A percentile compares a stretch with the other conserved stretches of the same genome.
phyloP scores from a whole-genome alignment of 1,284 basidiomycete species.

The Cutaneotrichosporon sp. region DNA sequence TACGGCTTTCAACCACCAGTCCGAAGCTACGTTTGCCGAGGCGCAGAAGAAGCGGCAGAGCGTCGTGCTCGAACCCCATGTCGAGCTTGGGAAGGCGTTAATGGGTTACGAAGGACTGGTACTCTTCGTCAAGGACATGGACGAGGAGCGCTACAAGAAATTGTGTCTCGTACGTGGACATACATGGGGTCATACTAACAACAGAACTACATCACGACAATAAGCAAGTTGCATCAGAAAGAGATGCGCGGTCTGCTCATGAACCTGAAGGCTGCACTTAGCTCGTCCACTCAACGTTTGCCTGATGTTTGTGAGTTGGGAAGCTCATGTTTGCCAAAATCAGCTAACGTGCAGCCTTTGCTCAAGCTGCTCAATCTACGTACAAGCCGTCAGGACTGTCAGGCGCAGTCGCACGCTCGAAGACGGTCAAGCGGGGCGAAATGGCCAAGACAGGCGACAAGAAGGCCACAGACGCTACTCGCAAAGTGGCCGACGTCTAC shows the following conservation, averaged over 20 bases:
- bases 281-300: constrained; percentile 50
- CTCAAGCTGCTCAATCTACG: neutral
- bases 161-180: constrained; percentile 70
- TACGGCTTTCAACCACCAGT: constrained; percentile 78
- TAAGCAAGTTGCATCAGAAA: constrained; percentile 69
- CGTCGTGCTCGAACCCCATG: constrained; percentile 57
- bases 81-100: constrained; percentile 70
- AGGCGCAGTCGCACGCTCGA: constrained; percentile 60
- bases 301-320: constrained; percentile 34
- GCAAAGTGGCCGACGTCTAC: constrained; percentile 55
- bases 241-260: constrained; percentile 73
- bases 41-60: constrained; percentile 27
- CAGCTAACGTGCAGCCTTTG: constrained; percentile 10
- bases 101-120: constrained; percentile 85
- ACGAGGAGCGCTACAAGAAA: constrained; percentile 73
- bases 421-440: constrained; percentile 56
- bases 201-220: constrained; percentile 80
- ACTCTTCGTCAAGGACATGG: constrained; percentile 93
- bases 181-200: neutral
- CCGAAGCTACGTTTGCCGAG: constrained; percentile 45
- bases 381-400: constrained; percentile 7
- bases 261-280: constrained; percentile 59
- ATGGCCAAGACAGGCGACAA: neutral
- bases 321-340: neutral
- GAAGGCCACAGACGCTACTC: constrained; percentile 10